Base-by-base conservation (phyloP, 2,329 filamentous ascomycete species). In the Pezicula neosporulosa region DNA sequence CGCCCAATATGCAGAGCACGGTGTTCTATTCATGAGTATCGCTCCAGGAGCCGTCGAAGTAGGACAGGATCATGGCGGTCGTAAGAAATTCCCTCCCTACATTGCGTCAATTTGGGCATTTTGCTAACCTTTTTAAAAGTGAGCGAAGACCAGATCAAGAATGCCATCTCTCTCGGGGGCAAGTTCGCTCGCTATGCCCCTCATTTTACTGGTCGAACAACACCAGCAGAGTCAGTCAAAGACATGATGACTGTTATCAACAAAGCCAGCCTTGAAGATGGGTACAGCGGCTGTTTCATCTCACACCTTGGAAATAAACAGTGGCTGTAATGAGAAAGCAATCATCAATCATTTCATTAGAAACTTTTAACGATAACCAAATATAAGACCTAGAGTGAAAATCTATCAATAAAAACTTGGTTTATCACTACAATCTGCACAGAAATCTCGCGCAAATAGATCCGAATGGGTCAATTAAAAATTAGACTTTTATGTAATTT, bases 21-120 rank as follows among this genome's bases (percentile, higher is more conserved):
- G 77, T 0, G 68, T 84, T 0, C 61, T 82, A 1, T 82, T 82
- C 63, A 52, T 84, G 54, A 67, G 63, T 15, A 63, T 83, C 6
- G 72, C 68, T 6, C 80, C 80, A 0, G 80, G 80, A 44, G 4
- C 39, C 18, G 49, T 55, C 8, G 49, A 55, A 13, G 41, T 36
- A n/a, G 10, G 49, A 44, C 6, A 43, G 41, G n/a, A n/a, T n/a
- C n/a, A 33, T 18, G 19, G 43, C 10, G 21, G 27, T 39, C 7
- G 38, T 48, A 9, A 24, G 33, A 6, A 15, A 15, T 33, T 27
- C 44, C 33, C 15, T 39, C 33, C 12, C 15, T n/a, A 39, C 33
- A 18, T n/a, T 16, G n/a, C 10, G 5, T 21, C n/a, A 18, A 1
- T 12, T 4, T 21, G 4, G n/a, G 39, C 18, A 28, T n/a, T n/a